Evolutionary conservation across 2,329 filamentous ascomycete species (phyloP).

Genomic region (Fusarium oxysporum): DNA sequence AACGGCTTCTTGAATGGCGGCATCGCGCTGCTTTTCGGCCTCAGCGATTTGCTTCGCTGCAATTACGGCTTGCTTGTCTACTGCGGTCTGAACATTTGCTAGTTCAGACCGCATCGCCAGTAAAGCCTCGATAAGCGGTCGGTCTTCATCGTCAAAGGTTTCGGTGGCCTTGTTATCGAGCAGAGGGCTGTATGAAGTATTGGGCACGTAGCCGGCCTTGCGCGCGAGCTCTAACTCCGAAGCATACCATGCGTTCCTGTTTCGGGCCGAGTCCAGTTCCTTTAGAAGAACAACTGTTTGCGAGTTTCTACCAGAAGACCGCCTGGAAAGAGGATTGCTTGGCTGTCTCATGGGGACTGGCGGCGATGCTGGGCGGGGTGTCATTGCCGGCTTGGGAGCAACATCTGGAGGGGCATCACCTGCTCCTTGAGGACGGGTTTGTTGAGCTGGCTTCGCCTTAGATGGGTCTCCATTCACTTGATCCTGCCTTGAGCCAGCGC

Average conservation of each 20-base stretch:
- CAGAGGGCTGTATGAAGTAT: slow-evolving; percentile 74
- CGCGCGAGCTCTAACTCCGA: slow-evolving; percentile 92
- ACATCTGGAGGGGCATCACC: slow-evolving; percentile 76
- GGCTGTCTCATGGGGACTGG: slow-evolving; percentile 68
- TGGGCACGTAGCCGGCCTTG: slow-evolving; percentile 87
- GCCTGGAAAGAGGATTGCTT: slow-evolving; percentile 68
- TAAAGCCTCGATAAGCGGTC: slow-evolving; percentile 90
- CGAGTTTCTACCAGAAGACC: slow-evolving; percentile 70
- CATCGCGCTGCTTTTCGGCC: slow-evolving; percentile 92
- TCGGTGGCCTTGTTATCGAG: slow-evolving; percentile 82
- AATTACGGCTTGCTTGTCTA: slow-evolving; percentile 87
- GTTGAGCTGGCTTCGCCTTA: slow-evolving; percentile 51
- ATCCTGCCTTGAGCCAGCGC: slow-evolving; percentile 54
- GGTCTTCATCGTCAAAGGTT: slow-evolving; percentile 90
- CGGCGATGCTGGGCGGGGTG: slow-evolving; percentile 64
- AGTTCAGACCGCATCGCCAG: slow-evolving; percentile 91
- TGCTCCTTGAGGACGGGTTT: slow-evolving; percentile 68
- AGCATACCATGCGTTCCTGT: slow-evolving; percentile 95
- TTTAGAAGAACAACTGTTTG: slow-evolving; percentile 82
- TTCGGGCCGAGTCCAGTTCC: slow-evolving; percentile 86
- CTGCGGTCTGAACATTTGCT: slow-evolving; percentile 86
- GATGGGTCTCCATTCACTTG: slow-evolving; percentile 42
- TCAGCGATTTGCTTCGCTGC: slow-evolving; percentile 93
- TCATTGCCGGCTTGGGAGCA: slow-evolving; percentile 51
- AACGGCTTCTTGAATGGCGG: slow-evolving; percentile 92